Conservation (phyloP, 352 stramenopile genomes). For the Phytophthora chlamydospora region DNA sequence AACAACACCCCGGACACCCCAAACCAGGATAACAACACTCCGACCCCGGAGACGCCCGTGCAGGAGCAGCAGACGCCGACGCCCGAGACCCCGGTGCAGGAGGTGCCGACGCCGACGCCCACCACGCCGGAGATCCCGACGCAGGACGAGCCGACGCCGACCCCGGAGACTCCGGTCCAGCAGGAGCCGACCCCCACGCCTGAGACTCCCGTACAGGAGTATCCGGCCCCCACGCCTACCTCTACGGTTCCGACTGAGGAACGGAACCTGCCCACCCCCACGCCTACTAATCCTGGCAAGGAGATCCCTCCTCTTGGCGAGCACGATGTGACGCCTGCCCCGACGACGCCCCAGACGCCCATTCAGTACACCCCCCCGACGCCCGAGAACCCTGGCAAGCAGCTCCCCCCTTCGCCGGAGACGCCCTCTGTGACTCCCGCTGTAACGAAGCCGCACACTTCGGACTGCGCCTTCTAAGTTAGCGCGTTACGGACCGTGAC, state of each 20-base stretch:
- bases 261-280: not conserved
- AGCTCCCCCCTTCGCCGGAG: conserved; percentile 1
- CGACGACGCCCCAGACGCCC: conserved; percentile 5
- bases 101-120: not conserved
- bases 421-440: conserved; percentile 21
- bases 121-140: not conserved
- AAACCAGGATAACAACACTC: conserved; percentile 5
- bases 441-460: conserved; percentile 23
- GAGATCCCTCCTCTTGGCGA: not conserved
- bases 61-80: conserved; percentile 5
- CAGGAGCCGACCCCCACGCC: not conserved
- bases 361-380: conserved; percentile 14
- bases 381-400: conserved; percentile 12
- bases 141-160: not conserved
- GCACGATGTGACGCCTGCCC: conserved; percentile 9
- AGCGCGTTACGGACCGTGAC: not conserved
- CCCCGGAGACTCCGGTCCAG: not conserved
- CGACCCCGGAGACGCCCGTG: conserved; percentile 1
- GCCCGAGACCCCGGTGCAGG: conserved; percentile 1
- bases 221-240: not conserved
- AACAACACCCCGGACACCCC: conserved; percentile 1
- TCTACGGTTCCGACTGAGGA: not conserved
- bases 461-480: conserved; percentile 28
- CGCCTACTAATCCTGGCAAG: not conserved
- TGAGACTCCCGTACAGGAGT: not conserved